Evolutionary conservation across 148 eudicot species (phyloP).

Genomic region (Vaccinium myrtillus): DNA sequence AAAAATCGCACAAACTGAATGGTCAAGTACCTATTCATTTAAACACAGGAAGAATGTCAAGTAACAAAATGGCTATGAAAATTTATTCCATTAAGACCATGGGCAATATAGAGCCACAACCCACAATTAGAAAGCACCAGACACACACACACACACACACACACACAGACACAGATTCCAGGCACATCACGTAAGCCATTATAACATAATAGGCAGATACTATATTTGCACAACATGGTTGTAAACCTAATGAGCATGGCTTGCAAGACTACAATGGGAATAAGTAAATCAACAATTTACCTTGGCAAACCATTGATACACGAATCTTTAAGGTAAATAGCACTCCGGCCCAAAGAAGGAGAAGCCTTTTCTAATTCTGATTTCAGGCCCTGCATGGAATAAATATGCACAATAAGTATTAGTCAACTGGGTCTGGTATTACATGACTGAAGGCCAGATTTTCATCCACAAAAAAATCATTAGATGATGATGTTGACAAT

Average conservation of each 20-base stretch:
- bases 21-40: slow-evolving; percentile 68
- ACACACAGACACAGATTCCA: slow-evolving; percentile 4
- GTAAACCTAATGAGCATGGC: not conserved
- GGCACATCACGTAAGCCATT: not conserved
- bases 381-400: slow-evolving; percentile 67
- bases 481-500: not conserved
- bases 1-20: slow-evolving; percentile 96
- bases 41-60: not conserved
- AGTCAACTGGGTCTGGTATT: slow-evolving; percentile 1
- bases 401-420: not conserved
- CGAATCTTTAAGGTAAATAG: slow-evolving; percentile 78
- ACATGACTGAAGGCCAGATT: not conserved
- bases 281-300: slow-evolving; percentile 31
- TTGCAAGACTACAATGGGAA: not conserved
- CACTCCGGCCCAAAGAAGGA: slow-evolving; percentile 86
- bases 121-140: not conserved
- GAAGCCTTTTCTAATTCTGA: slow-evolving; percentile 89
- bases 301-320: slow-evolving; percentile 84
- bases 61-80: not conserved
- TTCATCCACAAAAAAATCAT: not conserved
- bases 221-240: not conserved
- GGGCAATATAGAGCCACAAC: not conserved
- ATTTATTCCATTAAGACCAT: not conserved
- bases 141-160: not conserved
- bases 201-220: not conserved